Evolutionary conservation across 306 rosid genomes (phyloP).

Genomic region (Geum urbanum): DNA sequence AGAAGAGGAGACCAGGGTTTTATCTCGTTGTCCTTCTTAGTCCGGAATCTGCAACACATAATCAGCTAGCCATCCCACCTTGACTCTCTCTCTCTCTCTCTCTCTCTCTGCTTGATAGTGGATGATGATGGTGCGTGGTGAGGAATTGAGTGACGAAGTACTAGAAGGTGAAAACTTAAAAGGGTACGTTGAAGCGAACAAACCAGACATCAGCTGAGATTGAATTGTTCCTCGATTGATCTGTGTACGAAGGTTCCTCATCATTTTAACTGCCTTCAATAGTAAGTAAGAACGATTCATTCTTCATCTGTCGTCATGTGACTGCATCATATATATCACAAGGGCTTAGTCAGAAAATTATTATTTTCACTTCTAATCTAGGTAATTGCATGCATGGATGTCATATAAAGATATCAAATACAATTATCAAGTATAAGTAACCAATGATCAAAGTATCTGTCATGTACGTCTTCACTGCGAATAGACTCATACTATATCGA

Average conservation of each 20-base stretch:
- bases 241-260: slow-evolving; percentile 12
- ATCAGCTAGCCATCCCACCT: slow-evolving; percentile 23
- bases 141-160: slow-evolving; percentile 13
- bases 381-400: too few relatives aligned
- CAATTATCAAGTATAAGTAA: too few relatives aligned
- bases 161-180: slow-evolving; percentile 7
- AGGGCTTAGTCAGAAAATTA: slow-evolving; percentile 3
- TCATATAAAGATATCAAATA: too few relatives aligned
- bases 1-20: slow-evolving; percentile 38
- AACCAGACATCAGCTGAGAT: slow-evolving; percentile 11
- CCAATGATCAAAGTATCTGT: too few relatives aligned
- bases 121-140: slow-evolving; percentile 24
- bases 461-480: too few relatives aligned
- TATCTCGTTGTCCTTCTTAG: slow-evolving; percentile 50
- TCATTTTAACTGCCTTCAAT: not conserved
- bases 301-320: not conserved
- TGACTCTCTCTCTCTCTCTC: slow-evolving; percentile 31
- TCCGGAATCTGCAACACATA: slow-evolving; percentile 31
- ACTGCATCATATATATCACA: not conserved
- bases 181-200: slow-evolving; percentile 9
- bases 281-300: slow-evolving; percentile 8
- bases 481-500: too few relatives aligned
- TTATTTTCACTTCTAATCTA: not conserved
- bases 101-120: not conserved
- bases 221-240: slow-evolving; percentile 9